These are phyloP conservation scores for Arabidopsis thaliana DNA, from an alignment of 345 rosid genomes.

Conservation along the genomic window DNA sequence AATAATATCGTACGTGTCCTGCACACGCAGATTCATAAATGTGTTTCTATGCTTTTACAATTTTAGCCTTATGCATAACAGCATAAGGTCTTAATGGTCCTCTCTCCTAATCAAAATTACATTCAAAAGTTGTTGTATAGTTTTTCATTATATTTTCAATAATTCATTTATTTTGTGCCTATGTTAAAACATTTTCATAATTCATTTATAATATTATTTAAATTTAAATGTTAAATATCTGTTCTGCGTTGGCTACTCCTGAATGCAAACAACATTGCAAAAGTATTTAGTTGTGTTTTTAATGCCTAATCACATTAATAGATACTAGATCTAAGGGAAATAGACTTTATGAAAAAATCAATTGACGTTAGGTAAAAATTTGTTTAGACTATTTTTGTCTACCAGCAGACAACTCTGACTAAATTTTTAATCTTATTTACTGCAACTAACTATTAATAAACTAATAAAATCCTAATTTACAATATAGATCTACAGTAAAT, in stretches of 20 bases:
- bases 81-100: not conserved
- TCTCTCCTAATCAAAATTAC: not conserved
- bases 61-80: constrained; percentile 6
- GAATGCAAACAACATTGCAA: too few relatives aligned
- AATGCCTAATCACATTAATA: too few relatives aligned
- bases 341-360: not conserved
- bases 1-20: constrained; percentile 14
- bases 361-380: constrained; percentile 22
- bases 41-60: not conserved
- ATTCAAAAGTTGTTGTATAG: not conserved
- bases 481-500: not conserved
- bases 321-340: not conserved
- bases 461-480: not conserved
- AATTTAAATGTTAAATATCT: too few relatives aligned
- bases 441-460: not conserved
- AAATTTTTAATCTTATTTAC: constrained; percentile 1
- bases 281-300: too few relatives aligned
- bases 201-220: not conserved
- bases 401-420: constrained; percentile 23
- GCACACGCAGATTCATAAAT: constrained; percentile 16
- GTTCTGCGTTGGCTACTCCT: too few relatives aligned
- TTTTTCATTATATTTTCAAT: not conserved
- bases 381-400: not conserved
- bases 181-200: not conserved
- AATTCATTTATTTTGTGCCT: not conserved